Evolutionary conservation across 805 yeast genomes (phyloP), one percentile per base, ranked within the genome.

Genomic region (Cyberlindnera xishuangbannaensis): DNA sequence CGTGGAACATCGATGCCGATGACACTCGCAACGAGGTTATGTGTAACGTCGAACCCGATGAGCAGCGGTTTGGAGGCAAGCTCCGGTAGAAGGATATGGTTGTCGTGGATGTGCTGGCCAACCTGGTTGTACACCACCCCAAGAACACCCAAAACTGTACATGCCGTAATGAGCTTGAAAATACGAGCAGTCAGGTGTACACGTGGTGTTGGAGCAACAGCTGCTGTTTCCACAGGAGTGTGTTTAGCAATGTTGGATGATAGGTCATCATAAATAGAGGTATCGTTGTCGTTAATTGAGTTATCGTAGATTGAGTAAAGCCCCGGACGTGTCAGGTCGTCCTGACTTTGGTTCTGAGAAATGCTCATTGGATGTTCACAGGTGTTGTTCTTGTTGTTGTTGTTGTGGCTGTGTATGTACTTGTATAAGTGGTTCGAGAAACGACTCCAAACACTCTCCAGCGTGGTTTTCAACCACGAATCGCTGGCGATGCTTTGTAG

Each of bases 121-220:
- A 77, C 54, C 40, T 63, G 71, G 47, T 76, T 70, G 52, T 74
- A 76, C 7, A 70, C 45, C 31, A 66, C 69, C 9, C 84, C 83
- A 18, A 70, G 62, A 5, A 56, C 36, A 8, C 72, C 64, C 18
- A 69, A 45, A 3, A 58, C 34, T 3, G 43, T 15, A 4, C 48
- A 20, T 10, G 52, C 46, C 13, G 37, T 3, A 9, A 25, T 12
- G 14, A 20, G 9, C 11, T 29, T 33, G 25, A 33, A 3, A 10
- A 37, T 12, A 5, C 30, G 30, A 7, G 16, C 13, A 4, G 29
- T 12, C n/a, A 23, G 10, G 24, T 18, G 22, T 15, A 23, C 34
- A 13, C 25, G 32, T 13, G 31, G 33, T 5, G 14, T 16, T 10
- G 14, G 31, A 3, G 25, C 20, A 3, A 7, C 8, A 16, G 14